A percentile compares a stretch with the other conserved stretches of the same genome.
Evolutionary conservation across 352 stramenopile genomes (phyloP).

Genomic region (Globisporangium viniferum): DNA sequence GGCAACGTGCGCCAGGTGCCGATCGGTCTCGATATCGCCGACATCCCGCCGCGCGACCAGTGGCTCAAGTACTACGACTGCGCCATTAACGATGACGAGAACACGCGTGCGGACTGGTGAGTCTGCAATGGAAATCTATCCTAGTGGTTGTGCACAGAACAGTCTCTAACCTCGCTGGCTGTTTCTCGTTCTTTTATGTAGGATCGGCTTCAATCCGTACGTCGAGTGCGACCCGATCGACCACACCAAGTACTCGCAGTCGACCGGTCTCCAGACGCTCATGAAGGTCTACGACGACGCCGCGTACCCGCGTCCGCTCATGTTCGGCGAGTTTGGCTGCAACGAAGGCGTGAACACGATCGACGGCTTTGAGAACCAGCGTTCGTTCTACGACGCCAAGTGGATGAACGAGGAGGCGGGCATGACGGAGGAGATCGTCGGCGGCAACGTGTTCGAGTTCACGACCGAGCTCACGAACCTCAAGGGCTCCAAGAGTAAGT

Average conservation of each 20-base stretch:
- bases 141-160: too few relatives aligned
- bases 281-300: constrained; percentile 43
- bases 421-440: constrained; percentile 71
- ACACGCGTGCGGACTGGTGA: constrained; percentile 31
- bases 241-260: constrained; percentile 38
- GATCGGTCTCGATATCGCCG: constrained; percentile 44
- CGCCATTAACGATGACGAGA: constrained; percentile 26
- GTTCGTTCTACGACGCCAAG: constrained; percentile 58
- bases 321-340: constrained; percentile 60
- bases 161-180: constrained; percentile 19
- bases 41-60: constrained; percentile 33
- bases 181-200: constrained; percentile 23
- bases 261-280: constrained; percentile 37
- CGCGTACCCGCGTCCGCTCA: constrained; percentile 38
- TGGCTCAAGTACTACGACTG: constrained; percentile 55
- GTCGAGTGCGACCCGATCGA: constrained; percentile 44
- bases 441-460: constrained; percentile 79
- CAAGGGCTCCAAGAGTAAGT: constrained; percentile 20
- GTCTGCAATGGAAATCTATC: too few relatives aligned
- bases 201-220: constrained; percentile 61
- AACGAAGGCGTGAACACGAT: constrained; percentile 49
- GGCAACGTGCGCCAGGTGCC: constrained; percentile 36
- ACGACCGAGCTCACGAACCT: constrained; percentile 58
- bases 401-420: constrained; percentile 84
- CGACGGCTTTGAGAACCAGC: constrained; percentile 45